Conservation (phyloP, 148 eudicot genomes). For the Fallopia convolvulus region DNA sequence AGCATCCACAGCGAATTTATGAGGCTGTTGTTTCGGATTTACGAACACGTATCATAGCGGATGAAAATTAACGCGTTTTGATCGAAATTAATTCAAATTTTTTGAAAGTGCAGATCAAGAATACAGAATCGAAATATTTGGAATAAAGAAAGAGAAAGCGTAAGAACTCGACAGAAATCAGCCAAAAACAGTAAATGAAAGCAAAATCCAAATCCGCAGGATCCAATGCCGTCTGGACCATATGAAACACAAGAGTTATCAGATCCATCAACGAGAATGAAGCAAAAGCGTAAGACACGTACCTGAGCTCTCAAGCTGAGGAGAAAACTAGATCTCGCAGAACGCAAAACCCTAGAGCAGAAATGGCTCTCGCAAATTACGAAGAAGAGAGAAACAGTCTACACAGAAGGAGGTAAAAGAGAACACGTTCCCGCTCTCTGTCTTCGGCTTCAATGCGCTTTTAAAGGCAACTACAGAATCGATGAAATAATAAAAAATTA, state of each 20-base stretch:
- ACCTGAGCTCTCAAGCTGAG: neutral
- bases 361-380: neutral
- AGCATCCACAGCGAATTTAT: neutral
- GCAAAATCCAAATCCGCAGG: neutral
- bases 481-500: neutral
- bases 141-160: neutral
- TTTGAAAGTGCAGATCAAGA: neutral
- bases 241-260: neutral
- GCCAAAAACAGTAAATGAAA: neutral
- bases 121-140: neutral
- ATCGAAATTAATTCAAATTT: neutral
- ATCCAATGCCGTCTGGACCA: neutral
- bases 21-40: neutral
- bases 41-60: neutral
- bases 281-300: neutral
- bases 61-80: neutral
- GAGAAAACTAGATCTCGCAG: constrained; percentile 1
- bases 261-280: neutral
- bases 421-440: constrained; percentile 17
- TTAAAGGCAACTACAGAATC: constrained; percentile 12
- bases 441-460: neutral
- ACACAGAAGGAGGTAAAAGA: neutral
- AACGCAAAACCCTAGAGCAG: neutral
- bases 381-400: constrained; percentile 11
- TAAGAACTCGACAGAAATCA: neutral